Evolutionary conservation across 768 basidiomycete species (phyloP), one percentile per base, ranked within the genome.

Genomic region (Rhizopogon vinicolor): DNA sequence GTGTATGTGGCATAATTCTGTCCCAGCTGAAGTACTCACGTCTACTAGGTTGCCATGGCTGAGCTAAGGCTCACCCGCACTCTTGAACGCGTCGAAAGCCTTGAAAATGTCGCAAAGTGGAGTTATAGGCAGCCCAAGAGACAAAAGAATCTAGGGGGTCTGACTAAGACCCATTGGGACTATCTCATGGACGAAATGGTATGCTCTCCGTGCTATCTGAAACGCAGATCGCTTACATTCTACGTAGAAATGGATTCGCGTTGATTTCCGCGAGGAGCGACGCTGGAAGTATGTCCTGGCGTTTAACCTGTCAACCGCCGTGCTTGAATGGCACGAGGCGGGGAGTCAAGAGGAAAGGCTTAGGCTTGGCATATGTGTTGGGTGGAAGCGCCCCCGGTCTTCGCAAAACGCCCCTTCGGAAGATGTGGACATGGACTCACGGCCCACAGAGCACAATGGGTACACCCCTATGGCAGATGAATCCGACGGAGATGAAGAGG

Each of bases 131-230:
- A 99, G 65, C 93, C 94, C 9, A 98, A 96, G 72, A 96, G 94
- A 70, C 91, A 95, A 65, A 79, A 90, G 56, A 88, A 85, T 29
- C 78, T 93, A 16, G 85, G 87, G 19, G 84, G 86, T 1, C 61
- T 86, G 48, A 74, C 77, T 2, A 97, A 95, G 72, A 84, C 87
- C 1, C 93, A 98, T 65, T 95, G 93, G 93, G 97, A 98, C 67
- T 90, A 94, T 70, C 76, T 99, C 35, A 72, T 99, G 69, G 96
- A 98, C 58, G 97, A 99, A 72, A 93, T 98, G 93, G 93, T 74
- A 18, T 29, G 41, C 16, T 42, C 33, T 63, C 44, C 8, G 16
- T 44, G 5, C 31, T 12, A 60, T 43, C 44, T 49, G 22, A 13
- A 29, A 28, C 46, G 9, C 40, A 41, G 18, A 49, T 42, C 35